Conservation (phyloP, 108 stramenopile genomes). For the Skeletonema tropicum region DNA sequence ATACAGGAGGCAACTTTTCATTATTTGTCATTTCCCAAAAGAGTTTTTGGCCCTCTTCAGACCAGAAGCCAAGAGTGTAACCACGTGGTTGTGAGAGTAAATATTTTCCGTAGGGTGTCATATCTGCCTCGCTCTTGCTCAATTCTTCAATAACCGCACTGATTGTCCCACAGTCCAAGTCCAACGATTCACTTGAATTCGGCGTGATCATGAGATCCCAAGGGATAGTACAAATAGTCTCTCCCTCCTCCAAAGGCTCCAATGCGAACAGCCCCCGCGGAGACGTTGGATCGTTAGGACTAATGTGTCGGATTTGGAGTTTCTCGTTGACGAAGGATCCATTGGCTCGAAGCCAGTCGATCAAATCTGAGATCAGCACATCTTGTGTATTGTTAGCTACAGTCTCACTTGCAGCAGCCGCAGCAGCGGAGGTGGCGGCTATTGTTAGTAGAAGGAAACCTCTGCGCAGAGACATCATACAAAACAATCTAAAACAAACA, state of each 20-base stretch:
- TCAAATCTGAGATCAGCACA: not conserved
- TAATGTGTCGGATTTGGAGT: conserved; percentile 18
- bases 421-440: not conserved
- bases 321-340: conserved; percentile 43
- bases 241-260: conserved; percentile 44
- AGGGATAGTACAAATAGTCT: conserved; percentile 47
- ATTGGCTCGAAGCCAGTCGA: conserved; percentile 28
- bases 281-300: conserved; percentile 28
- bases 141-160: conserved; percentile 40
- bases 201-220: conserved; percentile 42
- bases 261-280: conserved; percentile 56
- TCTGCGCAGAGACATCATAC: too few species aligned
- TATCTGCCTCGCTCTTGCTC: conserved; percentile 36
- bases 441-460: not conserved
- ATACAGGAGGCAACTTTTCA: conserved; percentile 27
- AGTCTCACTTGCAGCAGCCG: too few species aligned
- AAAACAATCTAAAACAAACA: too few species aligned
- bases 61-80: conserved; percentile 55
- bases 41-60: conserved; percentile 42
- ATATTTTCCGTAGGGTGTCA: conserved; percentile 62
- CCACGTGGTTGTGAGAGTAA: conserved; percentile 26
- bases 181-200: not conserved
- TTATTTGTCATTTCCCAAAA: conserved; percentile 39
- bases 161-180: conserved; percentile 50
- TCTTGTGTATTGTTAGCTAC: not conserved